Percentiles rank a stretch among this genome's conserved stretches.
These are phyloP conservation scores for Silene vulgaris DNA, from an alignment of 179 eudicot species.

Conservation along the genomic window DNA sequence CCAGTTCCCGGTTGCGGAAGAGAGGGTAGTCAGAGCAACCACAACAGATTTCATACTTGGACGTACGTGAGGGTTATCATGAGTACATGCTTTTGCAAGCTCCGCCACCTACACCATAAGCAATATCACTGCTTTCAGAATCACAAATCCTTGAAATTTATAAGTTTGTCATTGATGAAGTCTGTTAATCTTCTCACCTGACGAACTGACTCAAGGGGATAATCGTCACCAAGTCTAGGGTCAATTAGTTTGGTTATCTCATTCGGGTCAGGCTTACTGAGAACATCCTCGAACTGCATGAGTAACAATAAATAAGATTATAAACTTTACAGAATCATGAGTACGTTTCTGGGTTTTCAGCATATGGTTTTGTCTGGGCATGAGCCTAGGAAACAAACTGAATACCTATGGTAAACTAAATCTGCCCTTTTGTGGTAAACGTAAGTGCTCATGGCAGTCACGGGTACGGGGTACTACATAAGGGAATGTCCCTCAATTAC, in stretches of 20 bases:
- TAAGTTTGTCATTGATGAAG: not conserved
- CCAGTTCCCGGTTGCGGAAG: constrained; percentile 52
- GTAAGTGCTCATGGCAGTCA: not conserved
- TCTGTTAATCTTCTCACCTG: constrained; percentile 37
- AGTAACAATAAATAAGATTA: constrained; percentile 1
- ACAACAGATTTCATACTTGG: constrained; percentile 64
- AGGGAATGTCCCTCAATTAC: not conserved
- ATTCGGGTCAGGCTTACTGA: constrained; percentile 38
- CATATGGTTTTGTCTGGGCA: not conserved
- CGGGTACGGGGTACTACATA: not conserved
- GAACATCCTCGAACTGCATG: constrained; percentile 53
- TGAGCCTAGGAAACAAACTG: not conserved
- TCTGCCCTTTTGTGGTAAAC: not conserved
- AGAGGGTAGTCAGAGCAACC: constrained; percentile 50
- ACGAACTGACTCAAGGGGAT: constrained; percentile 46
- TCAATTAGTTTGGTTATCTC: constrained; percentile 46
- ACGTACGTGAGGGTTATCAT: constrained; percentile 50
- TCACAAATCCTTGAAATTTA: not conserved
- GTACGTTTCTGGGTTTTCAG: not conserved
- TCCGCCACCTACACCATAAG: constrained; percentile 43
- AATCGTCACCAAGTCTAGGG: constrained; percentile 52
- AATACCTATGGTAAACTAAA: not conserved
- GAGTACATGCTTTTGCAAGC: constrained; percentile 61
- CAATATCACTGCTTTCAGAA: not conserved
- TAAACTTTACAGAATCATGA: not conserved